These are phyloP conservation scores for Fusarium scirpi DNA, from an alignment of 2,329 filamentous ascomycete species.

Conservation along the genomic window DNA sequence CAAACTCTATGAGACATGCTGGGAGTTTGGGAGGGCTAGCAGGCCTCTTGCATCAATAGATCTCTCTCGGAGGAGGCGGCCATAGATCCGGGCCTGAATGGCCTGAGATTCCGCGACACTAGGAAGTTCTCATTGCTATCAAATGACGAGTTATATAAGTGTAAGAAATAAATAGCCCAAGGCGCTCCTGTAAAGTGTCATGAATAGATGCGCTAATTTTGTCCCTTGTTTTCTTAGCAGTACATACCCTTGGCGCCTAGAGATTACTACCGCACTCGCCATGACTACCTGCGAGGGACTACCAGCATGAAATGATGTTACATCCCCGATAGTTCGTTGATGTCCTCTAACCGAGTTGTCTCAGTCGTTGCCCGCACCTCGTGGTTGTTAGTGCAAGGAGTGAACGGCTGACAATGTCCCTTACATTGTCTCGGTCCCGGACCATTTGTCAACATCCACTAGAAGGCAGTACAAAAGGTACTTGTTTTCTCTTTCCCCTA, in stretches of 20 bases:
- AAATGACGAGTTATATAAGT: no score
- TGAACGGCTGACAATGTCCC: background rate
- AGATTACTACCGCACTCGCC: background rate
- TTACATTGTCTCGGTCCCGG: background rate
- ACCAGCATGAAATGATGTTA: background rate
- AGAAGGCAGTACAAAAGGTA: background rate
- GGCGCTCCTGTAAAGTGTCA: background rate
- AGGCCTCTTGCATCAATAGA: background rate
- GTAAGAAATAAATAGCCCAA: background rate
- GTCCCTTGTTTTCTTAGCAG: background rate
- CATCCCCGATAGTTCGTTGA: background rate
- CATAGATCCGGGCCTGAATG: background rate
- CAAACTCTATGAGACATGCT: conserved; percentile 3
- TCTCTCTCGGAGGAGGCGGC: background rate
- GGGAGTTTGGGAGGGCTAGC: background rate
- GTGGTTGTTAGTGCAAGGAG: conserved; percentile 3
- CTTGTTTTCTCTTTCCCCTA: background rate
- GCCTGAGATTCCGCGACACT: background rate
- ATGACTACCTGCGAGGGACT: background rate
- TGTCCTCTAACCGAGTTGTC: background rate
- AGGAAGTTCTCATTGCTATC: background rate
- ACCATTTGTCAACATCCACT: background rate
- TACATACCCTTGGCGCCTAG: background rate
- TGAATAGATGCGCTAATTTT: background rate
- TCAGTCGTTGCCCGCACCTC: conserved; percentile 1